A percentile compares a stretch with the other conserved stretches of the same genome.
Evolutionary conservation across 345 rosid species (phyloP).

Genomic region (Durio zibethinus): DNA sequence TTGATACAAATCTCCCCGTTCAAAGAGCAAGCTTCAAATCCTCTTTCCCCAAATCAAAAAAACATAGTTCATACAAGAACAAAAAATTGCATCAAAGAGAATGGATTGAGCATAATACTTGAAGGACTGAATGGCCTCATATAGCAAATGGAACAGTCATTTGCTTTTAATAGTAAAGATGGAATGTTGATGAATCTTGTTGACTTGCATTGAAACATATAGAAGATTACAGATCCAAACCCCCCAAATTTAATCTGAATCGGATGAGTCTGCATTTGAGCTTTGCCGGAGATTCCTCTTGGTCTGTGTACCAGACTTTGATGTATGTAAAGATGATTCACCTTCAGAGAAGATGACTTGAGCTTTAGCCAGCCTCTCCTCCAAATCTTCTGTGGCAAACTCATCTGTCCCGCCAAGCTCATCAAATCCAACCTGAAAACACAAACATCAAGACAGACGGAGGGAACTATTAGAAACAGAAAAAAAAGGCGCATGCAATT

Average conservation of each 20-base stretch:
- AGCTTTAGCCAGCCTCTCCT: slow-evolving; percentile 87
- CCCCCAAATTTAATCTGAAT: slow-evolving; percentile 40
- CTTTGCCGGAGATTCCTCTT: slow-evolving; percentile 76
- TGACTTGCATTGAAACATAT: not conserved
- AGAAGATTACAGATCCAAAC: not conserved
- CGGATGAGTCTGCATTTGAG: slow-evolving; percentile 50
- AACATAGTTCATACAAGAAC: not conserved
- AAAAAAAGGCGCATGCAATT: not conserved
- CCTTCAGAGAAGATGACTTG: slow-evolving; percentile 79
- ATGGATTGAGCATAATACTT: not conserved
- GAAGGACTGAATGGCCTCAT: not conserved
- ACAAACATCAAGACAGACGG: not conserved
- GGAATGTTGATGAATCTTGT: not conserved
- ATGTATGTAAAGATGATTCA: slow-evolving; percentile 85
- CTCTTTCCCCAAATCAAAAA: not conserved
- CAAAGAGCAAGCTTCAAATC: too few species aligned
- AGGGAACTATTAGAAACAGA: not conserved
- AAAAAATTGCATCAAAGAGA: not conserved
- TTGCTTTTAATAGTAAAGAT: not conserved
- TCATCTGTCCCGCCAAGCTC: slow-evolving; percentile 95
- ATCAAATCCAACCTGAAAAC: slow-evolving; percentile 83
- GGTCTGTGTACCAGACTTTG: slow-evolving; percentile 47
- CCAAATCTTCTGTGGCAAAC: slow-evolving; percentile 83
- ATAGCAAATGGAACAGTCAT: not conserved
- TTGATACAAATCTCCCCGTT: too few species aligned